Evolutionary conservation across 2,329 filamentous ascomycete species (phyloP), one percentile per base, ranked within the genome.

Genomic region (Alternaria sp.): DNA sequence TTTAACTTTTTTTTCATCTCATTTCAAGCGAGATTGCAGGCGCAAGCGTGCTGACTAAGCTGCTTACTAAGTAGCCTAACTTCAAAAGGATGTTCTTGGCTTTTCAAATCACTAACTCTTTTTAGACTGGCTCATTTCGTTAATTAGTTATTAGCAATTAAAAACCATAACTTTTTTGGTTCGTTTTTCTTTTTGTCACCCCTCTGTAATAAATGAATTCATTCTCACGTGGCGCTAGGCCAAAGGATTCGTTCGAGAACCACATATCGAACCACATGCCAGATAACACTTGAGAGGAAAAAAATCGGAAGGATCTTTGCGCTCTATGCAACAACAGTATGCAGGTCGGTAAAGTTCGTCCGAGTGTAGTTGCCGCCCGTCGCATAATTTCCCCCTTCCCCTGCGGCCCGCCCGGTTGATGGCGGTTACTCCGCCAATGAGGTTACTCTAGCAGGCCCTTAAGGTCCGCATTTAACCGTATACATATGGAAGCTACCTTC

Each of bases 181-280:
- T n/a, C n/a, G n/a, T n/a, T n/a, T n/a, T n/a, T n/a, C n/a, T n/a
- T n/a, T n/a, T n/a, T n/a, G n/a, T n/a, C n/a, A n/a, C n/a, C n/a
- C n/a, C n/a, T n/a, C n/a, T n/a, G n/a, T n/a, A n/a, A 54, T 50
- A 44, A 50, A 33, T 50, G 24, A 36, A 37, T 10, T 26, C 4
- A 21, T 17, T 21, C 48, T 7, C 23, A 51, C 17, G 2, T 14
- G 5, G 31, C 31, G 40, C 23, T 21, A 44, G 23, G n/a, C 26
- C 24, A 5, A 26, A 53, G 31, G 28, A 51, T 33, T 36, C 17
- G 29, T 23, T 45, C 11, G 31, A 45, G 39, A 45, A 45, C 29
- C 23, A 44, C 5, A n/a, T 31, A 29, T 23, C 29, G 26, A 51
- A 41, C 36, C 49, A 41, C 49, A 40, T 29, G 17, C n/a, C n/a